phyloP scores from a whole-genome alignment of 1,139 yeast genomes.

The Wickerhamiella pararugosa region DNA sequence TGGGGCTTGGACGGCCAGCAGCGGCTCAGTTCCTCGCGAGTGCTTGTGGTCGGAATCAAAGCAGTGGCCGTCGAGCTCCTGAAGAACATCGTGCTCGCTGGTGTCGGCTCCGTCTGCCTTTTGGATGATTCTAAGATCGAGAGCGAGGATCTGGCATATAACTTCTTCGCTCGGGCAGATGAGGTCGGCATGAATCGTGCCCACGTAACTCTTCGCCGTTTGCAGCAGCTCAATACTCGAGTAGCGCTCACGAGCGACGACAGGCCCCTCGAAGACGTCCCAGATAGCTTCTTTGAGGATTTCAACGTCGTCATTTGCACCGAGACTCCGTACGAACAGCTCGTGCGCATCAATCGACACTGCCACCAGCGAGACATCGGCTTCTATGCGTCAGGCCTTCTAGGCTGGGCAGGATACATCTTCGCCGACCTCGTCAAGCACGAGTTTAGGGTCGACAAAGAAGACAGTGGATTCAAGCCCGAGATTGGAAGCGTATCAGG shows the following conservation, averaged over 20 bases:
- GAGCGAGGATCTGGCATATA: slow-evolving; percentile 35
- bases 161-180: slow-evolving; percentile 42
- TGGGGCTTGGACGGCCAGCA: slow-evolving; percentile 78
- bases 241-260: slow-evolving; percentile 38
- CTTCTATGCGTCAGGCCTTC: slow-evolving; percentile 50
- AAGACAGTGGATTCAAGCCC: slow-evolving; percentile 32
- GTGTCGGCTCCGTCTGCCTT: slow-evolving; percentile 53
- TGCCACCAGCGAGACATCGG: slow-evolving; percentile 47
- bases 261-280: slow-evolving; percentile 22
- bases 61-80: slow-evolving; percentile 52
- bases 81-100: slow-evolving; percentile 72
- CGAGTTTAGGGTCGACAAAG: slow-evolving; percentile 36
- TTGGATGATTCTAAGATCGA: slow-evolving; percentile 34
- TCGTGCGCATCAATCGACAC: slow-evolving; percentile 29
- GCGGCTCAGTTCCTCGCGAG: slow-evolving; percentile 40
- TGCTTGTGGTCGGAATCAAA: slow-evolving; percentile 49
- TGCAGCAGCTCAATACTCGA: slow-evolving; percentile 46
- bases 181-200: slow-evolving; percentile 29
- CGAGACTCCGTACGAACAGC: slow-evolving; percentile 35
- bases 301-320: slow-evolving; percentile 70
- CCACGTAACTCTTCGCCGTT: slow-evolving; percentile 4
- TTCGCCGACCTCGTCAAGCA: slow-evolving; percentile 66
- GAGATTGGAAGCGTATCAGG: slow-evolving; percentile 35
- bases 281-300: slow-evolving; percentile 33
- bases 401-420: slow-evolving; percentile 74